Evolutionary conservation across 805 yeast species (phyloP), one percentile per base, ranked within the genome.

Genomic region (Starmera quercuum): DNA sequence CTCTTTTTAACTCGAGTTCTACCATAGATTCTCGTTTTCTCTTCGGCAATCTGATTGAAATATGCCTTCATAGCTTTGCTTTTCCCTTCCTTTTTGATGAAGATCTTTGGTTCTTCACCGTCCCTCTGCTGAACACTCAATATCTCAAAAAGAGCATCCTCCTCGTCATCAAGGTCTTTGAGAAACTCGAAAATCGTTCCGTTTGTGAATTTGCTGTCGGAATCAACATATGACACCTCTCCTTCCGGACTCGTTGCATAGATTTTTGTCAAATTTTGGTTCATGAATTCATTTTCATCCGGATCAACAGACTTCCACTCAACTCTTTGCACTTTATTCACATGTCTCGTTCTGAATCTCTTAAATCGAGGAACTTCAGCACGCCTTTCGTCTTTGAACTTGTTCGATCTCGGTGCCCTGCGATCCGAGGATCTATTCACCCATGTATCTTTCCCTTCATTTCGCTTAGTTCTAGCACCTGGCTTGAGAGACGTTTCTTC

Each of bases 61-160:
- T 50, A 58, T 30, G 53, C 53, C 46, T 52, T 56, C 31, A 60
- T 53, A 1, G 46, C 44, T 28, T 11, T 8, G 12, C 14, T 18
- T 27, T 52, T 51, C 8, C 35, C 36, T 10, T 20, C 30, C 22
- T 48, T 49, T 20, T 35, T 42, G 30, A 38, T 29, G 3, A 30
- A 26, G 38, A 13, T 31, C 33, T 5, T 35, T 23, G 21, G 32
- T 37, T 21, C 45, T 24, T 48, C 41, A 1, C 29, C 30, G 11
- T 45, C 44, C 11, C 37, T 42, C 2, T 34, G 36, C 10, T 30
- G 17, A 12, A 48, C 23, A 2, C 23, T 10, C 21, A 27, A 17
- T 12, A 18, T 7, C 7, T 27, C 17, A 5, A 27, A 10, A 16
- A 18, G 13, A 5, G 11, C 11, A 3, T 7, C 12, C 17, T 27